Percentiles rank a stretch among this genome's conserved stretches.
Conservation (phyloP, 805 yeast genomes). For the Pichia heedii region DNA sequence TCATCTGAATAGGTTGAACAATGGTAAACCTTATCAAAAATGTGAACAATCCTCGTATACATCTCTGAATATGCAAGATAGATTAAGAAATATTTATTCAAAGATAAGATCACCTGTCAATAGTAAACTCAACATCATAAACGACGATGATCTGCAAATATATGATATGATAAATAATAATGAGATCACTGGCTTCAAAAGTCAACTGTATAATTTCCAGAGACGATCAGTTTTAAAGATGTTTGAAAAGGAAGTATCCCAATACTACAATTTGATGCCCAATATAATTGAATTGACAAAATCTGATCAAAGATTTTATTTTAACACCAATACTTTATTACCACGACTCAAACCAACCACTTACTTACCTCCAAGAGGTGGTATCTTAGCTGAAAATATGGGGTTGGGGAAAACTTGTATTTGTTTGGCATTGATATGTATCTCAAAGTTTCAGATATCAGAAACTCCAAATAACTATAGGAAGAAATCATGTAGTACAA, state of each 20-base stretch:
- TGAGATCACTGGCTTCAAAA: conserved; percentile 38
- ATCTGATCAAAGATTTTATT: conserved; percentile 17
- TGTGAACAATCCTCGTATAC: background rate
- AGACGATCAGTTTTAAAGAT: conserved; percentile 50
- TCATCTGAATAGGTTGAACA: conserved; percentile 31
- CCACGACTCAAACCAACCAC: conserved; percentile 32
- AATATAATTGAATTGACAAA: conserved; percentile 9
- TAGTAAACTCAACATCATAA: conserved; percentile 11
- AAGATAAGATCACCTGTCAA: conserved; percentile 25
- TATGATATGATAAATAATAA: conserved; percentile 20
- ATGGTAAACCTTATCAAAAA: conserved; percentile 8
- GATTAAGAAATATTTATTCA: conserved; percentile 28
- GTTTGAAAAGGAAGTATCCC: conserved; percentile 41
- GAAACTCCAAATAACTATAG: conserved; percentile 28
- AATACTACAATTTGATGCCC: conserved; percentile 20
- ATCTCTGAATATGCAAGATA: background rate
- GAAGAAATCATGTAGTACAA: conserved; percentile 1
- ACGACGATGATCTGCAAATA: conserved; percentile 15
- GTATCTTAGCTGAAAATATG: conserved; percentile 60
- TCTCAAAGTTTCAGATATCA: conserved; percentile 45
- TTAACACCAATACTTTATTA: conserved; percentile 27
- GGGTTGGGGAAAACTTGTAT: conserved; percentile 59
- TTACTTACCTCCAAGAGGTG: conserved; percentile 47
- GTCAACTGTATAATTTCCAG: conserved; percentile 50
- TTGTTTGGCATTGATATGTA: conserved; percentile 46